Evolutionary conservation across 495 filamentous ascomycete species (phyloP).

Genomic region (Penicillium macrosclerotiorum): DNA sequence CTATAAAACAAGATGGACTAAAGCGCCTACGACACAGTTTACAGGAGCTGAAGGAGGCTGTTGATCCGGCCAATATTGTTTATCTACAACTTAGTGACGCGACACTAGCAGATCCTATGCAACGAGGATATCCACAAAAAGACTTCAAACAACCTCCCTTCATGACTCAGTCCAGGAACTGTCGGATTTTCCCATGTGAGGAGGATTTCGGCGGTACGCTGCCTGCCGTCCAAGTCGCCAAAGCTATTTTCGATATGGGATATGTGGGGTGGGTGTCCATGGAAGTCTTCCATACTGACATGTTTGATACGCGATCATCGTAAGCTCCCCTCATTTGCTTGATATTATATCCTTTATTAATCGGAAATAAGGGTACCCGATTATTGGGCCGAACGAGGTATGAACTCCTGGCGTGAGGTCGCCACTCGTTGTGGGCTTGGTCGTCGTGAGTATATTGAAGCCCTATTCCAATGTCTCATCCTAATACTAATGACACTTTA

Average conservation of each 20-base stretch:
- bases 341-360: background rate
- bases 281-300: constrained; percentile 16
- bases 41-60: constrained; percentile 2
- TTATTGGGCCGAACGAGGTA: constrained; percentile 8
- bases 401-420: constrained; percentile 6
- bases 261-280: constrained; percentile 10
- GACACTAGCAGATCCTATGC: constrained; percentile 6
- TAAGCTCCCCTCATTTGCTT: background rate
- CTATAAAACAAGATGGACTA: background rate
- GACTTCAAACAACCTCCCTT: constrained; percentile 8
- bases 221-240: constrained; percentile 4
- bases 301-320: constrained; percentile 1
- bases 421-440: constrained; percentile 3
- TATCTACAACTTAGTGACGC: constrained; percentile 19
- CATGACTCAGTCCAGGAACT: constrained; percentile 15
- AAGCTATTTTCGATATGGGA: constrained; percentile 12
- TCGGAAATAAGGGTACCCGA: constrained; percentile 1
- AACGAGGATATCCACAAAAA: constrained; percentile 1
- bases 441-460: background rate
- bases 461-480: background rate
- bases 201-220: constrained; percentile 1
- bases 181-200: constrained; percentile 13
- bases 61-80: constrained; percentile 2
- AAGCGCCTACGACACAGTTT: background rate
- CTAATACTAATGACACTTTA: too few species aligned